Conservation (phyloP, 768 basidiomycete species). For the Boletus pseudo-olivaceus region DNA sequence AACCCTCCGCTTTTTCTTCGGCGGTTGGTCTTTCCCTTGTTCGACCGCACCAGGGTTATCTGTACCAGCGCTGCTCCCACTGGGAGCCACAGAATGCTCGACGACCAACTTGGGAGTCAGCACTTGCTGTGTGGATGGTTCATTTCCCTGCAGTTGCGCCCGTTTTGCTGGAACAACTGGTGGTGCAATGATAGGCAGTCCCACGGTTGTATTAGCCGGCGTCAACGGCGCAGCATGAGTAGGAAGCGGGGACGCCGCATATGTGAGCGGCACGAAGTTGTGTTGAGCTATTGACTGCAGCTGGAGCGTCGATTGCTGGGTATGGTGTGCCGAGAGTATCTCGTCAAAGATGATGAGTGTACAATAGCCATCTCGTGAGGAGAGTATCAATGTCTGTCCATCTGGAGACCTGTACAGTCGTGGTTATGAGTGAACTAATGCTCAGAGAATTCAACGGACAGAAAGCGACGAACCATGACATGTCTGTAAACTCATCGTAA, state of each 20-base stretch:
- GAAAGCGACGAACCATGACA: conserved; percentile 72
- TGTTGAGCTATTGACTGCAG: conserved; percentile 88
- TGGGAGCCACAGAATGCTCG: conserved; percentile 18
- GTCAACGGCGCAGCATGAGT: conserved; percentile 20
- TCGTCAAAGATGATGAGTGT: conserved; percentile 95
- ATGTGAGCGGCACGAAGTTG: conserved; percentile 64
- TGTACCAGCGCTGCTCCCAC: conserved; percentile 11
- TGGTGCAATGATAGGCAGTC: conserved; percentile 29
- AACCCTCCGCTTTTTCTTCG: conserved; percentile 85
- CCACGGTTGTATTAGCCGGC: conserved; percentile 35
- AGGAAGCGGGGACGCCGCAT: conserved; percentile 15
- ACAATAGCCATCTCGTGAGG: conserved; percentile 96
- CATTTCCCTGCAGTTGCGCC: conserved; percentile 29
- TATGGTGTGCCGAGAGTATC: conserved; percentile 81
- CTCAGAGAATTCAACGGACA: neutral
- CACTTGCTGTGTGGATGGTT: conserved; percentile 4
- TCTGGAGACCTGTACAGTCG: conserved; percentile 77
- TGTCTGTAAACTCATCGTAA: conserved; percentile 96
- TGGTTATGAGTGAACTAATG: conserved; percentile 3
- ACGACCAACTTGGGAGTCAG: conserved; percentile 31
- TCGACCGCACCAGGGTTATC: conserved; percentile 13
- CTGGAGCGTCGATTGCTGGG: conserved; percentile 88
- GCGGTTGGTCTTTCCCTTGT: conserved; percentile 46
- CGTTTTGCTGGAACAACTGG: conserved; percentile 36
- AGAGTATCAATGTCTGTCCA: conserved; percentile 87